These are phyloP conservation scores for Penicillium sp. DNA, from an alignment of 2,329 filamentous ascomycete genomes.

Conservation along the genomic window DNA sequence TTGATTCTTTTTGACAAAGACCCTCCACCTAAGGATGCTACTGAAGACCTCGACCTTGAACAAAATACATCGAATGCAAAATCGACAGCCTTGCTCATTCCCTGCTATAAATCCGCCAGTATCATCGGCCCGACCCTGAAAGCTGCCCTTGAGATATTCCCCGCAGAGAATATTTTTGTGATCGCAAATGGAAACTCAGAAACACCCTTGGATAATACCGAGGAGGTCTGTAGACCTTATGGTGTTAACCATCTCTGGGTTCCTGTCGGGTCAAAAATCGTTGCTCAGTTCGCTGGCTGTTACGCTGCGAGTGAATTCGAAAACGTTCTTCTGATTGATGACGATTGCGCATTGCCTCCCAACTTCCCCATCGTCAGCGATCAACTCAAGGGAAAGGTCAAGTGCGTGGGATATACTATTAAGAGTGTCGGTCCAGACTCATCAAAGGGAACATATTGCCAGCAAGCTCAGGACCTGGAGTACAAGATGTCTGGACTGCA, in stretches of 20 bases:
- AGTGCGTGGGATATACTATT: constrained; percentile 56
- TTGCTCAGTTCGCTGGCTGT: constrained; percentile 55
- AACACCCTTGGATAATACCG: constrained; percentile 53
- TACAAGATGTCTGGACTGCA: constrained; percentile 57
- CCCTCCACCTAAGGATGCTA: constrained; percentile 25
- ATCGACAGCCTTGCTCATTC: constrained; percentile 50
- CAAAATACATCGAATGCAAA: constrained; percentile 30
- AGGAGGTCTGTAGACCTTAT: constrained; percentile 48
- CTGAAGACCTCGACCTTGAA: constrained; percentile 18
- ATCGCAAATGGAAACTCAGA: constrained; percentile 56
- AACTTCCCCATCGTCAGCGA: constrained; percentile 55
- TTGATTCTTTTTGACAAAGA: constrained; percentile 41
- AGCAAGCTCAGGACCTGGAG: constrained; percentile 57
- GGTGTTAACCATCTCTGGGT: constrained; percentile 56
- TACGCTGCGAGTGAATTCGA: constrained; percentile 52
- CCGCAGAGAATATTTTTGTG: constrained; percentile 50
- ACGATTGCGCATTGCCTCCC: constrained; percentile 54
- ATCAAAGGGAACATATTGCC: constrained; percentile 43
- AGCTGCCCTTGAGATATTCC: constrained; percentile 53
- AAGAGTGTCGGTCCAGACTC: constrained; percentile 47
- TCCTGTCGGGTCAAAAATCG: constrained; percentile 55
- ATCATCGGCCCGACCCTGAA: constrained; percentile 49
- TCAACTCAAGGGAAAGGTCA: constrained; percentile 46
- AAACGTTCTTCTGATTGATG: constrained; percentile 55
- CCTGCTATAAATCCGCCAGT: constrained; percentile 52